Percentiles rank a stretch among this genome's conserved stretches.
phyloP scores from a whole-genome alignment of 2,329 filamentous ascomycete species.

The Aspergillus sp. region DNA sequence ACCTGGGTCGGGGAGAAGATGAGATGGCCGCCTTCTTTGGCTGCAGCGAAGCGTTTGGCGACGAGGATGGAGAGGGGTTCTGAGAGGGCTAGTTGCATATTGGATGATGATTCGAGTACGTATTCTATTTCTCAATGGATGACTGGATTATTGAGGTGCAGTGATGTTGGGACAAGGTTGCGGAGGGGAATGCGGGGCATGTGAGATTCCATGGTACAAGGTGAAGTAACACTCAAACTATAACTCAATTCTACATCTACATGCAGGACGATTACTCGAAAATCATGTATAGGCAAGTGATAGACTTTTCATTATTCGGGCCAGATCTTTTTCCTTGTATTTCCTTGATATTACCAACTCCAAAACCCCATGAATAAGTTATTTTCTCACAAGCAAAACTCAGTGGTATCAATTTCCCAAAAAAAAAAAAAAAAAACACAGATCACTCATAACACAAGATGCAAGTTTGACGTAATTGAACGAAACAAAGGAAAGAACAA shows the following conservation, averaged over 20 bases:
- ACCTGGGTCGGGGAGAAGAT: constrained; percentile 37
- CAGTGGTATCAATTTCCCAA: constrained; percentile 16
- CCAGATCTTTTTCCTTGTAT: neutral
- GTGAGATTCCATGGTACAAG: constrained; percentile 1
- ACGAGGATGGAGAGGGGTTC: constrained; percentile 33
- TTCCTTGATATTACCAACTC: neutral
- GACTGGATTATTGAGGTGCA: neutral
- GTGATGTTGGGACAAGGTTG: constrained; percentile 1
- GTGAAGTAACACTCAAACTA: too few species aligned
- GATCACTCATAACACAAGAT: constrained; percentile 15
- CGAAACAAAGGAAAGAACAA: neutral
- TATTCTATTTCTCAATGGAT: neutral
- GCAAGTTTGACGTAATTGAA: constrained; percentile 6
- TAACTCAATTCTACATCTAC: too few species aligned
- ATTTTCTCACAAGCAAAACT: constrained; percentile 1
- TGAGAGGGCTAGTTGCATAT: constrained; percentile 31
- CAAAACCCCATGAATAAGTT: neutral
- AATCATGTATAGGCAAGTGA: too few species aligned
- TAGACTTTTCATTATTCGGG: neutral
- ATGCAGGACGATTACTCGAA: too few species aligned
- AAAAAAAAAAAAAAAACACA: constrained; percentile 6
- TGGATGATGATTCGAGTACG: neutral
- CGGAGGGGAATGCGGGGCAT: constrained; percentile 9
- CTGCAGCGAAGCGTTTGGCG: constrained; percentile 26
- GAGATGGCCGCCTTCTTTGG: constrained; percentile 31